Evolutionary conservation across 164 flowering plant genomes (phyloP).

Genomic region (Stephania cephalantha): DNA sequence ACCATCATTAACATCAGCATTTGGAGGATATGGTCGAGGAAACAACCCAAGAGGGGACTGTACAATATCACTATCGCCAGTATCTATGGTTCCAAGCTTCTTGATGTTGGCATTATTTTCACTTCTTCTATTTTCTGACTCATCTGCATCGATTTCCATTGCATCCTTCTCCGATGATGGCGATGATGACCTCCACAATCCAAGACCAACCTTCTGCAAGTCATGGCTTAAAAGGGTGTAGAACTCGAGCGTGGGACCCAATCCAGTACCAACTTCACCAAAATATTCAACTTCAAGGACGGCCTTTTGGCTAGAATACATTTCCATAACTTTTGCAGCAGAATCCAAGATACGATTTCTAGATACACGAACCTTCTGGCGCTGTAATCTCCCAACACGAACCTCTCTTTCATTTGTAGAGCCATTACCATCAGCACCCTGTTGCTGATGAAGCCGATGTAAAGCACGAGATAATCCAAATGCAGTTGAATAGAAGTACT

Average conservation of each 20-base stretch:
- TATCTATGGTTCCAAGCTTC: slow-evolving; percentile 18
- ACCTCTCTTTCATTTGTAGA: slow-evolving; percentile 78
- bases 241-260: slow-evolving; percentile 97
- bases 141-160: slow-evolving; percentile 61
- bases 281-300: slow-evolving; percentile 98
- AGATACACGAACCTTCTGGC: slow-evolving; percentile 96
- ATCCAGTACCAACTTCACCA: slow-evolving; percentile 98
- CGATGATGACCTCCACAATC: slow-evolving; percentile 82
- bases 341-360: slow-evolving; percentile 91
- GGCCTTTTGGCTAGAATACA: slow-evolving; percentile 96
- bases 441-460: slow-evolving; percentile 90
- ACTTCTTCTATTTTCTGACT: slow-evolving; percentile 29
- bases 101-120: slow-evolving; percentile 20
- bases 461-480: slow-evolving; percentile 95
- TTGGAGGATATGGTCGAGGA: slow-evolving; percentile 90
- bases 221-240: slow-evolving; percentile 94
- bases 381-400: slow-evolving; percentile 81
- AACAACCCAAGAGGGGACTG: slow-evolving; percentile 90
- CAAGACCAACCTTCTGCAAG: slow-evolving; percentile 63
- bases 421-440: slow-evolving; percentile 80
- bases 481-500: slow-evolving; percentile 95
- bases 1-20: slow-evolving; percentile 65
- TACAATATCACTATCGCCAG: slow-evolving; percentile 37
- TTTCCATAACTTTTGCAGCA: slow-evolving; percentile 97
- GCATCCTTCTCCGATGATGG: slow-evolving; percentile 30